phyloP scores from a whole-genome alignment of 2,329 filamentous ascomycete genomes.

The Trematosphaeria pertusa region DNA sequence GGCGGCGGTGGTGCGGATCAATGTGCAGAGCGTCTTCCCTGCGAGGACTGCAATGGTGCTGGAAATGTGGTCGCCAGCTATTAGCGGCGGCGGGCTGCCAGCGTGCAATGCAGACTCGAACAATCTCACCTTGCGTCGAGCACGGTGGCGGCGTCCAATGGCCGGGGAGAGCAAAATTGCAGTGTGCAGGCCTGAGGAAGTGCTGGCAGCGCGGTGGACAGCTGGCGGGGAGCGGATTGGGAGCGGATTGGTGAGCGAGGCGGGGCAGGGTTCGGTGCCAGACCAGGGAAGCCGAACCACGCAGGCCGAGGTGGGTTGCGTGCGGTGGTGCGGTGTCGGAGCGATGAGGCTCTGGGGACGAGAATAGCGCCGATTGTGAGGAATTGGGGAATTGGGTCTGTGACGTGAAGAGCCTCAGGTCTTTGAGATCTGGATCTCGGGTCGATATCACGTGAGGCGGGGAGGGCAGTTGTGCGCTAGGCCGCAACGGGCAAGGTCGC shows the following conservation, averaged over 20 bases:
- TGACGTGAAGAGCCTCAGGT: neutral
- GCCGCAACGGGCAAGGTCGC: conserved; percentile 3
- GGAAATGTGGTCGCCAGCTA: conserved; percentile 47
- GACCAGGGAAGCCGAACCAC: conserved; percentile 21
- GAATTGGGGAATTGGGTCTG: neutral
- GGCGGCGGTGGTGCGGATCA: conserved; percentile 45
- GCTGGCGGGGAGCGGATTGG: conserved; percentile 41
- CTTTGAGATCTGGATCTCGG: neutral
- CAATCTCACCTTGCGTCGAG: conserved; percentile 47
- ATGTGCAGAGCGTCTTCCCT: conserved; percentile 40
- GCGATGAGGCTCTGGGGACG: conserved; percentile 12
- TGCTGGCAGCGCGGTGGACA: conserved; percentile 43
- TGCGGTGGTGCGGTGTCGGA: conserved; percentile 1
- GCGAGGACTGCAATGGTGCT: conserved; percentile 37
- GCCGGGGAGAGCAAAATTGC: conserved; percentile 40
- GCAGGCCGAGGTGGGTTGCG: conserved; percentile 8
- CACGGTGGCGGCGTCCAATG: conserved; percentile 39
- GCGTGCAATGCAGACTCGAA: conserved; percentile 40
- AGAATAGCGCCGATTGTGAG: neutral
- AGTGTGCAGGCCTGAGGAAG: conserved; percentile 37
- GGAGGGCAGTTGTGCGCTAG: conserved; percentile 17
- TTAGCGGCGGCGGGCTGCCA: conserved; percentile 38
- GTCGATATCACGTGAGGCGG: conserved; percentile 14
- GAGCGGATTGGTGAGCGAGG: conserved; percentile 36
- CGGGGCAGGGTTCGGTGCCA: conserved; percentile 29